phyloP scores from a whole-genome alignment of 2,329 filamentous ascomycete species.

The Penicillium sp. region DNA sequence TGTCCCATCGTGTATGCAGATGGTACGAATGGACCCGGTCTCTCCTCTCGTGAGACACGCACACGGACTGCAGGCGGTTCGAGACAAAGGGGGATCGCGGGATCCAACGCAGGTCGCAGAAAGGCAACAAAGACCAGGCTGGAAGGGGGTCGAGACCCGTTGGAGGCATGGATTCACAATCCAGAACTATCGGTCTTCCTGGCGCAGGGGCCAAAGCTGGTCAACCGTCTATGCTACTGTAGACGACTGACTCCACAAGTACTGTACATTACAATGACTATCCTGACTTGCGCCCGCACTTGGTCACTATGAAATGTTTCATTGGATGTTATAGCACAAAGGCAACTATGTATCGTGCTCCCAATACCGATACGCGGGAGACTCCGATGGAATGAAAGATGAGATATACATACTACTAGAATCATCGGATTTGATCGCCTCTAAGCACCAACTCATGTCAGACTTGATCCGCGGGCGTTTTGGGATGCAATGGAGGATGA shows the following conservation, averaged over 20 bases:
- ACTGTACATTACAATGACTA: background rate
- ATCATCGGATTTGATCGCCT: no score
- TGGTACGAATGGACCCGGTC: background rate
- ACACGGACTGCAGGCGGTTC: background rate
- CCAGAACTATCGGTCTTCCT: background rate
- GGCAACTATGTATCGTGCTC: no score
- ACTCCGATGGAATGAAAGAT: no score
- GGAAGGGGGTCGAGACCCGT: no score
- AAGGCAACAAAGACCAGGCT: conserved; percentile 3
- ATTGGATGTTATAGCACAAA: no score
- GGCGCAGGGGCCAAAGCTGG: conserved; percentile 2
- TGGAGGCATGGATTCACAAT: background rate
- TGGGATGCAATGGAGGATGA: no score
- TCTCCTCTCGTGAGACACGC: background rate
- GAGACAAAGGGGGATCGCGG: background rate
- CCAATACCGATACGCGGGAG: no score
- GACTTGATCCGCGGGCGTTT: no score
- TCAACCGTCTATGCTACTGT: no score
- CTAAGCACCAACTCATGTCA: no score
- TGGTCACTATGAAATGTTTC: no score
- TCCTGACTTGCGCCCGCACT: background rate
- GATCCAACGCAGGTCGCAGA: conserved; percentile 3
- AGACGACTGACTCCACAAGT: background rate
- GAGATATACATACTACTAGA: no score
- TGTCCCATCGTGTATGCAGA: conserved; percentile 1